phyloP scores from a whole-genome alignment of 2,329 filamentous ascomycete species.

The Dichotomopilus funicola region DNA sequence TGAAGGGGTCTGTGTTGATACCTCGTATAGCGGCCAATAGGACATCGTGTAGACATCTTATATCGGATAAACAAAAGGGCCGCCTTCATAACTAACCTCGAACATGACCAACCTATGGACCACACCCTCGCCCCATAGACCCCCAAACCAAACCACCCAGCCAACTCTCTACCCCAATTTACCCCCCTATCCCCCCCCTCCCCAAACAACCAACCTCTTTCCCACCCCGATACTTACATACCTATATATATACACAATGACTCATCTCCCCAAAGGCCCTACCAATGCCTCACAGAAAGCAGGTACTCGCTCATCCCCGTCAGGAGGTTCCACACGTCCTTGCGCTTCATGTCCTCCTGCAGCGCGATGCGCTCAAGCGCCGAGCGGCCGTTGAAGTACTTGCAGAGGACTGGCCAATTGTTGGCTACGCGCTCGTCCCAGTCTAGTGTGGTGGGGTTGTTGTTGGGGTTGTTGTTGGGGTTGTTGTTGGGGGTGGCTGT shows the following conservation, averaged over 20 bases:
- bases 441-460: conserved; percentile 9
- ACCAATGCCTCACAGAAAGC: conserved; percentile 66
- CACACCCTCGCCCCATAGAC: too few species aligned
- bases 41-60: too few species aligned
- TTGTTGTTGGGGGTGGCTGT: not conserved
- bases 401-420: conserved; percentile 67
- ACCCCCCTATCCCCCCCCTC: too few species aligned
- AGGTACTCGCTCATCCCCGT: conserved; percentile 62
- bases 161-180: too few species aligned
- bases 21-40: too few species aligned
- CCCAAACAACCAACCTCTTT: too few species aligned
- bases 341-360: conserved; percentile 80
- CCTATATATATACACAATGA: not conserved
- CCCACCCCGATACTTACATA: too few species aligned
- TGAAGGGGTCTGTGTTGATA: too few species aligned
- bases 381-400: conserved; percentile 81
- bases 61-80: too few species aligned
- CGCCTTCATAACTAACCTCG: too few species aligned
- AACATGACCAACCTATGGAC: too few species aligned
- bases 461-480: not conserved
- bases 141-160: too few species aligned
- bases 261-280: not conserved
- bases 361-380: conserved; percentile 81
- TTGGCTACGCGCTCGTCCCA: conserved; percentile 52
- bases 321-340: conserved; percentile 65